Evolutionary conservation across 345 rosid genomes (phyloP), one percentile per base, ranked within the genome.

Genomic region (Pistacia integerrima): DNA sequence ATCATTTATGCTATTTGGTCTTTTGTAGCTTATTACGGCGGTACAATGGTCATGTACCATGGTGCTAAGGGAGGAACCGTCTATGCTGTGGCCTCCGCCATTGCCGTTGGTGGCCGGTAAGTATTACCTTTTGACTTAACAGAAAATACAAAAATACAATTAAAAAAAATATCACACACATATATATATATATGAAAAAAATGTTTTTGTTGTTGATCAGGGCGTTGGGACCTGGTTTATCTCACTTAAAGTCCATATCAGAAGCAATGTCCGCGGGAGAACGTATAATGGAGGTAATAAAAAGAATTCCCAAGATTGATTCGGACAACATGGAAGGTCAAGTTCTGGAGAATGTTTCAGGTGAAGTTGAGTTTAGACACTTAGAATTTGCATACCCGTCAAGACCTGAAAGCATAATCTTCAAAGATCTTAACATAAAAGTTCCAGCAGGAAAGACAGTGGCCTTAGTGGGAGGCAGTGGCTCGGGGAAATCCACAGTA

Each of bases 311-410:
- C 2, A 82, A 84, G 77, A 92, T 94, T 33, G 98, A 94, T 74
- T 75, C 90, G 2, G 84, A 86, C 64, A 88, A 86, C 73, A 57
- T 72, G 48, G 87, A 82, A 60, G 97, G 97, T 0, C 83, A 85
- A 55, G 72, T 81, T 4, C 70, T 89, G 51, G 86, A 73, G 41
- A 84, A 82, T 5, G 72, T 89, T 38, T 62, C 60, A 35, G 97
- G 97, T 17, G 87, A 91, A 69, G 92, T 92, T 5, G 97, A 90
- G 64, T 88, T 94, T 64, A 82, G 76, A 60, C 80, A 85, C 4
- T 87, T 94, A 1, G 84, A 83, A 72, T 94, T 92, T 72, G 85
- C 87, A 57, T 94, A 94, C 77, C 97, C 98, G 38, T 94, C 98
- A 2, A 87, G 97, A 76, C 91, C 89, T 0, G 93, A 89, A 56